These are phyloP conservation scores for Ceratobasidium sp. DNA, from an alignment of 1,284 basidiomycete species.

Conservation along the genomic window DNA sequence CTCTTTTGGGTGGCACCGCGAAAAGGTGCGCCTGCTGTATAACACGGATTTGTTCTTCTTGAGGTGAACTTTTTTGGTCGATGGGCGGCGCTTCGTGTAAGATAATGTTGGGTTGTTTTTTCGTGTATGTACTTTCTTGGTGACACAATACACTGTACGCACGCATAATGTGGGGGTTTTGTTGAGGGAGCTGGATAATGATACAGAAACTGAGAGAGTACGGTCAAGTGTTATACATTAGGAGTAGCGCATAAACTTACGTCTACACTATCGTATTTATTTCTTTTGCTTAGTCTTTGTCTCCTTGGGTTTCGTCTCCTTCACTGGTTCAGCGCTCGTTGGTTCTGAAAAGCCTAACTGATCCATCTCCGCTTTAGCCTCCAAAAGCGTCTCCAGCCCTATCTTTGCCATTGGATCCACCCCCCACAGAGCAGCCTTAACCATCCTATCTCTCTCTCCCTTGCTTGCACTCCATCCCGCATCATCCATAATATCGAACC, in stretches of 20 bases:
- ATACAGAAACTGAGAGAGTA: conserved; percentile 2
- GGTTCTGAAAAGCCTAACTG: neutral
- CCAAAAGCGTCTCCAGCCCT: conserved; percentile 32
- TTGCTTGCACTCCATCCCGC: conserved; percentile 26
- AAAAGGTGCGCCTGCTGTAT: conserved; percentile 21
- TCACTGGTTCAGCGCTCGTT: neutral
- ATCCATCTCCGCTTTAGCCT: conserved; percentile 37
- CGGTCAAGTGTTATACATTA: neutral
- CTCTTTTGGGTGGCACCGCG: conserved; percentile 2
- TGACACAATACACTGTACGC: conserved; percentile 35
- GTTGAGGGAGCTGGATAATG: neutral
- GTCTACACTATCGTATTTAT: neutral
- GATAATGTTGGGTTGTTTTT: conserved; percentile 2
- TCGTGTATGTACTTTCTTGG: conserved; percentile 38
- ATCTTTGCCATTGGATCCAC: conserved; percentile 40
- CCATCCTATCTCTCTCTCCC: conserved; percentile 22
- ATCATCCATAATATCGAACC: neutral
- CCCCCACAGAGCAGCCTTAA: conserved; percentile 31
- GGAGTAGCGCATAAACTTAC: neutral
- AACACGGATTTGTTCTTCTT: conserved; percentile 24
- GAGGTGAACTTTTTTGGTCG: neutral
- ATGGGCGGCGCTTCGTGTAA: neutral
- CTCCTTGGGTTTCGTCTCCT: neutral
- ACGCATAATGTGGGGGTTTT: neutral
- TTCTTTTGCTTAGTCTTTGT: neutral